Percentiles rank a stretch among this genome's conserved stretches.
phyloP scores from a whole-genome alignment of 306 rosid genomes.

The Ceratonia siliqua region DNA sequence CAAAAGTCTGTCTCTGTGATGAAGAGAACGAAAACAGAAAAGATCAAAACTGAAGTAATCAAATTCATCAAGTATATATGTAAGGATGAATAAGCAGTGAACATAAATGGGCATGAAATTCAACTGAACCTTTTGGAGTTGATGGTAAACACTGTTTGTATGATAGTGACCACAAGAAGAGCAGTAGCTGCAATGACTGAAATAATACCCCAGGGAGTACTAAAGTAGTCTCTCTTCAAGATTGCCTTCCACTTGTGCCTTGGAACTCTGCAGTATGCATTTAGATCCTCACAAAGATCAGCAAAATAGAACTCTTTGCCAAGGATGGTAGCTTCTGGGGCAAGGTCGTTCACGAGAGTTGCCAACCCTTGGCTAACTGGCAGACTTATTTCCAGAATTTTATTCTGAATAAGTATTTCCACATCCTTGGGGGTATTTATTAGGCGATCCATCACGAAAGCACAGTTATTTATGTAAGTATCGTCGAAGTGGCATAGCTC shows the following conservation, averaged over 20 bases:
- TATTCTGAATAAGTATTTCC: constrained; percentile 33
- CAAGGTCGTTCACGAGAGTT: too few species aligned
- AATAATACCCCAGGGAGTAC: constrained; percentile 35
- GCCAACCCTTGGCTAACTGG: too few species aligned
- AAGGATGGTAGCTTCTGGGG: too few species aligned
- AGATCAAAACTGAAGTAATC: too few species aligned
- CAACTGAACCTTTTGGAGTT: neutral
- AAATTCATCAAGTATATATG: too few species aligned
- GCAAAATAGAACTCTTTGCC: too few species aligned
- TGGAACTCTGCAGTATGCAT: constrained; percentile 14
- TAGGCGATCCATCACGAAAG: constrained; percentile 24
- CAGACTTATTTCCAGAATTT: too few species aligned
- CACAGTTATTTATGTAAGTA: constrained; percentile 29
- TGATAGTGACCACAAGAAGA: constrained; percentile 24
- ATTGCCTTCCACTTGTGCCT: constrained; percentile 27
- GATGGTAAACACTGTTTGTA: constrained; percentile 34
- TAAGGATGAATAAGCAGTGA: too few species aligned
- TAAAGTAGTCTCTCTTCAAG: constrained; percentile 32
- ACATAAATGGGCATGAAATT: neutral
- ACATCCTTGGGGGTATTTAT: constrained; percentile 35
- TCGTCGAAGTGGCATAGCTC: constrained; percentile 28
- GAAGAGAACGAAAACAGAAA: too few species aligned
- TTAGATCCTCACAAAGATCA: constrained; percentile 10
- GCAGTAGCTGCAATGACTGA: constrained; percentile 24
- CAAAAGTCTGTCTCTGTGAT: too few species aligned